A percentile compares a stretch with the other conserved stretches of the same genome.
Evolutionary conservation across 331 rosid species (phyloP).

Genomic region (Quercus lobata): DNA sequence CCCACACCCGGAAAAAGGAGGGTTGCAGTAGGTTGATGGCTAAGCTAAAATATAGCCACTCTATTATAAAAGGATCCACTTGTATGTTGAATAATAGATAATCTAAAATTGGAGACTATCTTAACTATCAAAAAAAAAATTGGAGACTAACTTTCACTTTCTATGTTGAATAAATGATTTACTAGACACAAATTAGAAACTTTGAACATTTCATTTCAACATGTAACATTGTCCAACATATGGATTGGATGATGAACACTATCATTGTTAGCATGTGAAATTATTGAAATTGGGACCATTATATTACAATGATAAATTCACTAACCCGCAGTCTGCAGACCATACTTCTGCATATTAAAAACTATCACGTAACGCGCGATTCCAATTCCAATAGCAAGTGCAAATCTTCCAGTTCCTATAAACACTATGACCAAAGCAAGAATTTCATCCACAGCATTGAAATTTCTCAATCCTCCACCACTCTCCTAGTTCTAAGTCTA

Average conservation of each 20-base stretch:
- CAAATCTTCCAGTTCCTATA: too few species aligned
- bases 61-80: too few species aligned
- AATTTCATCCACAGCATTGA: too few species aligned
- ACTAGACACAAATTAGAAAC: neutral
- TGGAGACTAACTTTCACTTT: neutral
- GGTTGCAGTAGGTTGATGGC: too few species aligned
- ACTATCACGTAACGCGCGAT: too few species aligned
- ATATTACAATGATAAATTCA: neutral
- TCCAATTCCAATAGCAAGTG: too few species aligned
- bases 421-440: too few species aligned
- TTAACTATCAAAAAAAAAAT: neutral
- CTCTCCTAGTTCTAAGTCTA: too few species aligned
- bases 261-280: neutral
- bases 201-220: neutral
- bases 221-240: neutral
- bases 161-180: neutral
- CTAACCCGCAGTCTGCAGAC: slow-evolving; percentile 91
- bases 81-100: neutral
- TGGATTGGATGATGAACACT: neutral
- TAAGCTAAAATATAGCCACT: too few species aligned
- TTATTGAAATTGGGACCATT: neutral
- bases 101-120: neutral
- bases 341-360: too few species aligned
- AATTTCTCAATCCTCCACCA: too few species aligned
- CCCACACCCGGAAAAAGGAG: too few species aligned